These are phyloP conservation scores for Diutina rugosa DNA, from an alignment of 1,139 yeast genomes.

Conservation along the genomic window DNA sequence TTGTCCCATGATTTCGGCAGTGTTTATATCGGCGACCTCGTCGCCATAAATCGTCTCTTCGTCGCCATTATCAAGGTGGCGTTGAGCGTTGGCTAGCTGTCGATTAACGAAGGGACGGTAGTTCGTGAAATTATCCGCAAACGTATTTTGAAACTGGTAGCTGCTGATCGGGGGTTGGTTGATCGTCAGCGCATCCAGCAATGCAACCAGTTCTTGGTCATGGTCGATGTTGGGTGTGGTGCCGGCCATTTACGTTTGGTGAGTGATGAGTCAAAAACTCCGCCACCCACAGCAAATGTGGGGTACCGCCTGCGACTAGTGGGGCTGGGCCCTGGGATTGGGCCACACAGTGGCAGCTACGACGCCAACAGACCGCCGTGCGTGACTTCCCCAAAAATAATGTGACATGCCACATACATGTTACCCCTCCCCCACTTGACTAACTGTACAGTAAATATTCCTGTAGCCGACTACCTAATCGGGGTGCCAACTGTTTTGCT, in stretches of 20 bases:
- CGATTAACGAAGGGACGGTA: conserved; percentile 23
- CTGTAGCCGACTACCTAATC: background rate
- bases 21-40: conserved; percentile 3
- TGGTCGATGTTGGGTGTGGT: background rate
- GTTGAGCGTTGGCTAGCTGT: background rate
- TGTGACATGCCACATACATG: background rate
- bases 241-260: background rate
- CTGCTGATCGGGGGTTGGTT: conserved; percentile 8
- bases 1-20: conserved; percentile 7
- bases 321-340: background rate
- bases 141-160: conserved; percentile 23
- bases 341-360: no score
- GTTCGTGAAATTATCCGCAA: conserved; percentile 22
- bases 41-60: conserved; percentile 11
- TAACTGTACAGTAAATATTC: background rate
- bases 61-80: background rate
- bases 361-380: background rate
- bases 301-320: background rate
- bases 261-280: background rate
- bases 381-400: background rate
- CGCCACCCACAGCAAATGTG: background rate
- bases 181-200: conserved; percentile 13
- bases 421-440: background rate
- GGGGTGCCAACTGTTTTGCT: background rate
- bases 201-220: conserved; percentile 6